phyloP scores from a whole-genome alignment of 768 basidiomycete genomes.

The Pulveroboletus sp. region DNA sequence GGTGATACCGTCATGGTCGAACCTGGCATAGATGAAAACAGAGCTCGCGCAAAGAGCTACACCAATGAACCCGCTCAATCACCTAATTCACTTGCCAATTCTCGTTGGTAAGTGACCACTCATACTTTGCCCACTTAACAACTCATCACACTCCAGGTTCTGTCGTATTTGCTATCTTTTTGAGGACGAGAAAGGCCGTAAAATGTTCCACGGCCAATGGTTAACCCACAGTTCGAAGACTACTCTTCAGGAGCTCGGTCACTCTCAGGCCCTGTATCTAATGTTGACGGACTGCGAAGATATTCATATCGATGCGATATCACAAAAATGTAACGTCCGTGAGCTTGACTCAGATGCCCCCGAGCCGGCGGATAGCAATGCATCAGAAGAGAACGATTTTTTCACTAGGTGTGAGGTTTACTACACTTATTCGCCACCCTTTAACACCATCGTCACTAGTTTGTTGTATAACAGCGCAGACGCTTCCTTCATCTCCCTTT shows the following conservation, averaged over 20 bases:
- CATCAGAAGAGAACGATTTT: constrained; percentile 45
- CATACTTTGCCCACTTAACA: background rate
- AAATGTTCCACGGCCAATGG: constrained; percentile 74
- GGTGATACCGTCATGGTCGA: constrained; percentile 66
- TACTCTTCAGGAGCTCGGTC: constrained; percentile 61
- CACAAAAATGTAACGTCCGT: constrained; percentile 53
- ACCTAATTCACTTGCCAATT: constrained; percentile 53
- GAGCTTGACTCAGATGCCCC: constrained; percentile 39
- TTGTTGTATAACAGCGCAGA: constrained; percentile 49
- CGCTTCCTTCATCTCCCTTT: constrained; percentile 45
- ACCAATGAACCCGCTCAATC: constrained; percentile 41
- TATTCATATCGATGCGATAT: constrained; percentile 53
- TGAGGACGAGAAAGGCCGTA: constrained; percentile 36
- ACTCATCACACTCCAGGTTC: constrained; percentile 49
- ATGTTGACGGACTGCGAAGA: constrained; percentile 55
- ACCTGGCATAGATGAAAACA: constrained; percentile 50
- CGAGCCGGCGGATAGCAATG: constrained; percentile 46
- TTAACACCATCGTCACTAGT: constrained; percentile 30
- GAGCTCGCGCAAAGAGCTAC: constrained; percentile 40
- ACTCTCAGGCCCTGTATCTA: constrained; percentile 57
- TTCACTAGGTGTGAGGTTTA: constrained; percentile 48
- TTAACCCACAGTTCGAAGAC: constrained; percentile 62
- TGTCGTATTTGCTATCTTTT: constrained; percentile 65
- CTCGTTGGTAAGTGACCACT: constrained; percentile 50
- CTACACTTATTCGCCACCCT: background rate